Base-by-base conservation (phyloP, 208 protist genomes). In the Angomonas deanei region DNA sequence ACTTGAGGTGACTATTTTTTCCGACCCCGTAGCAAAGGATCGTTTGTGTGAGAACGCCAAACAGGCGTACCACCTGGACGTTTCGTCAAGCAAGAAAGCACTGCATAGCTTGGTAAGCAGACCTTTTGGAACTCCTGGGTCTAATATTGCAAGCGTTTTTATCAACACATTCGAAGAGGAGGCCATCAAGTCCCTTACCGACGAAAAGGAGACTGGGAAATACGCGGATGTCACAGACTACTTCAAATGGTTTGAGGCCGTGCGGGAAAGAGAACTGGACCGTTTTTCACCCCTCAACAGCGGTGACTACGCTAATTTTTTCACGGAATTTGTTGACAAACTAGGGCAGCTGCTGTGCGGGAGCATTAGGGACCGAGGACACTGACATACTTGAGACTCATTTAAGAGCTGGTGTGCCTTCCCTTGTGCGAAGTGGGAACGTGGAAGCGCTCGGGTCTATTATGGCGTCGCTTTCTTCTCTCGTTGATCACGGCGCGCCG, bases 1-100 rank as follows among this genome's bases (percentile, higher is more conserved):
- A 55, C 86, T 92, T 72, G 82, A 70, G 53, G 47, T 61, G 13
- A 53, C 32, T 5, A 70, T 66, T 10, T 36, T 80, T 33, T 47
- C 60, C 30, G 26, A 66, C 21, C 13, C 23, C 1, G 46, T 47
- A 26, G 21, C 46, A 24, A 62, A 62, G n/a, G 21, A 6, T 13
- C 23, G n/a, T n/a, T n/a, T n/a, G n/a, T n/a, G n/a, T n/a, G n/a
- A n/a, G n/a, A n/a, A n/a, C n/a, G n/a, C n/a, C n/a, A n/a, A n/a
- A n/a, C n/a, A n/a, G n/a, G n/a, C n/a, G n/a, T n/a, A n/a, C n/a
- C n/a, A n/a, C n/a, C n/a, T n/a, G n/a, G n/a, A n/a, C n/a, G n/a
- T n/a, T n/a, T n/a, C n/a, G n/a, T n/a, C n/a, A n/a, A n/a, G n/a
- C n/a, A n/a, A n/a, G n/a, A n/a, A n/a, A n/a, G n/a, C n/a, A n/a